phyloP scores from a whole-genome alignment of 2,329 filamentous ascomycete species.

The Ophiostoma sp. region DNA sequence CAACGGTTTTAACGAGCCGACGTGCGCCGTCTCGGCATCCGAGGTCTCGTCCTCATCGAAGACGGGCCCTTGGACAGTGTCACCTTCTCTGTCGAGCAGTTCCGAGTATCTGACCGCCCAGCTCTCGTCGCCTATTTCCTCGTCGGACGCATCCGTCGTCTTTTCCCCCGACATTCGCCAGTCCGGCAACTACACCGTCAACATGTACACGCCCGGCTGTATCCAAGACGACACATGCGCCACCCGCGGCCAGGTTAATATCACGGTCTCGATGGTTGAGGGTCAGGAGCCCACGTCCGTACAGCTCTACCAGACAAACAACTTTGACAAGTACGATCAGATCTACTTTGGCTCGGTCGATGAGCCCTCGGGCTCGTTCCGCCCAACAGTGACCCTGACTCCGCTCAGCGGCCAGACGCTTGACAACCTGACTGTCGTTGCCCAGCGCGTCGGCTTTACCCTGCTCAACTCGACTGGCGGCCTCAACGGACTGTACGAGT shows the following conservation, averaged over 20 bases:
- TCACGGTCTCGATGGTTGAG: conserved; percentile 47
- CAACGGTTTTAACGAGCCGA: conserved; percentile 80
- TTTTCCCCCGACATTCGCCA: conserved; percentile 81
- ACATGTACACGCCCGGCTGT: conserved; percentile 90
- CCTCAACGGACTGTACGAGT: conserved; percentile 87
- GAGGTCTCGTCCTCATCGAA: conserved; percentile 57
- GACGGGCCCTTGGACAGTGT: conserved; percentile 69
- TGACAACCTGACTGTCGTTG: conserved; percentile 69
- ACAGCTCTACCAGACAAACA: conserved; percentile 77
- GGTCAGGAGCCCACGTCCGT: conserved; percentile 49
- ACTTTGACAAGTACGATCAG: conserved; percentile 93
- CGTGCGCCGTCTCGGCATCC: conserved; percentile 61
- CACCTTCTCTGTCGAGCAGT: conserved; percentile 61
- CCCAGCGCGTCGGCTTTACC: conserved; percentile 76
- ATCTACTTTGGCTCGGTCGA: conserved; percentile 85
- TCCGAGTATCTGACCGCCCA: conserved; percentile 71
- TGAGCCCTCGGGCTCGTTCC: conserved; percentile 64
- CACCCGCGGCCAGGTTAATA: conserved; percentile 71
- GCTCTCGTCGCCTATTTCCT: conserved; percentile 51
- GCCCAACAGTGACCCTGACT: conserved; percentile 71
- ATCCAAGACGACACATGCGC: conserved; percentile 69
- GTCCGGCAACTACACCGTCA: conserved; percentile 86
- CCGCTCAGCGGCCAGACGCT: conserved; percentile 60
- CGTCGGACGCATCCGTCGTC: conserved; percentile 61
- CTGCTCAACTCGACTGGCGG: conserved; percentile 69